phyloP scores from a whole-genome alignment of 2,329 filamentous ascomycete species.

The Cladosporium colombiae region DNA sequence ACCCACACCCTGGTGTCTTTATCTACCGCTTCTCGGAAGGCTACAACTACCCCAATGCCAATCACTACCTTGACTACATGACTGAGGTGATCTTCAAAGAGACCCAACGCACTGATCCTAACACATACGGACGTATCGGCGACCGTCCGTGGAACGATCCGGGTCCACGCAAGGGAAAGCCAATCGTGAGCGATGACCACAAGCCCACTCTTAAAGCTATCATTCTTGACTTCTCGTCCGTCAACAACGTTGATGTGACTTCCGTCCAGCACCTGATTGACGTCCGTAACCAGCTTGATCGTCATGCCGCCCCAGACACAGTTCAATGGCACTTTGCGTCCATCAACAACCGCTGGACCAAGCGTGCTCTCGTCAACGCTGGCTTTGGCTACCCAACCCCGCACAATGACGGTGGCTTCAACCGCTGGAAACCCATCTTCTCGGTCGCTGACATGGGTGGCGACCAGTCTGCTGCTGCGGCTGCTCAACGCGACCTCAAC shows the following conservation, averaged over 20 bases:
- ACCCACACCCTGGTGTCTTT: constrained; percentile 87
- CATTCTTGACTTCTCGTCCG: constrained; percentile 88
- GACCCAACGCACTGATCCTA: constrained; percentile 74
- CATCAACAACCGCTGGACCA: constrained; percentile 92
- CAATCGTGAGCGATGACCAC: constrained; percentile 47
- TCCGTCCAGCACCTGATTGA: constrained; percentile 92
- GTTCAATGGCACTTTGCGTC: constrained; percentile 97
- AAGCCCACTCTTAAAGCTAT: constrained; percentile 80
- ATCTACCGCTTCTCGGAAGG: constrained; percentile 94
- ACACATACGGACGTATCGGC: constrained; percentile 58
- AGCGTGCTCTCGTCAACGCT: constrained; percentile 80
- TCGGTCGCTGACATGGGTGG: constrained; percentile 85
- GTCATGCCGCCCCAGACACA: constrained; percentile 73
- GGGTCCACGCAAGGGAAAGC: constrained; percentile 64
- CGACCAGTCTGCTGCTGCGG: constrained; percentile 65
- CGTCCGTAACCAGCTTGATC: constrained; percentile 88
- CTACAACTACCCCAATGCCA: constrained; percentile 94
- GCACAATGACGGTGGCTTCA: constrained; percentile 51
- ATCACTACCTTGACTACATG: constrained; percentile 77
- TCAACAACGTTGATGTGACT: constrained; percentile 92
- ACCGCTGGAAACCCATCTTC: constrained; percentile 93
- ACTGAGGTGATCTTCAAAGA: constrained; percentile 50
- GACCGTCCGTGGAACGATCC: constrained; percentile 97
- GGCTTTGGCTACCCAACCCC: constrained; percentile 82
- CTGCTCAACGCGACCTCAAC: constrained; percentile 65